phyloP scores from a whole-genome alignment of 805 yeast genomes.

The Schwanniomyces sp. region DNA sequence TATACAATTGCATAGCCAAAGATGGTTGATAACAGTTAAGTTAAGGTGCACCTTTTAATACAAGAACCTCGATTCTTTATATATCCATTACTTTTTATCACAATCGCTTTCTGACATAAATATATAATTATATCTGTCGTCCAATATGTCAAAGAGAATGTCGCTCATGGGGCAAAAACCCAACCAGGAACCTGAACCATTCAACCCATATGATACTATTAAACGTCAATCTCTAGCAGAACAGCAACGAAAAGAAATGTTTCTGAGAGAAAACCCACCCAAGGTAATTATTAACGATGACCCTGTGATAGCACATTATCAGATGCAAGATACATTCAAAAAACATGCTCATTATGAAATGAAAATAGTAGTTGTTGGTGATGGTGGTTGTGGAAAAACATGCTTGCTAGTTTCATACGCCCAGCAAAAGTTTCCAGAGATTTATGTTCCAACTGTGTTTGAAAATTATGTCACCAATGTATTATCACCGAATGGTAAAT shows the following conservation, averaged over 20 bases:
- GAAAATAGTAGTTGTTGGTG: constrained; percentile 83
- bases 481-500: constrained; percentile 73
- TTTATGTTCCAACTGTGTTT: constrained; percentile 80
- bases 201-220: constrained; percentile 27
- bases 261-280: constrained; percentile 19
- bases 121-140: not conserved
- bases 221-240: constrained; percentile 20
- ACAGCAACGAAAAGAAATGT: constrained; percentile 21
- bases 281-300: constrained; percentile 34
- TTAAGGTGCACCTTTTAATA: not conserved
- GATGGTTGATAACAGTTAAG: not conserved
- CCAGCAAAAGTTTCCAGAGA: constrained; percentile 66
- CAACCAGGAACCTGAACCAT: constrained; percentile 4
- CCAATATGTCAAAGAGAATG: constrained; percentile 8
- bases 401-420: constrained; percentile 69
- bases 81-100: not conserved
- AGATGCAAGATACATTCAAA: constrained; percentile 23
- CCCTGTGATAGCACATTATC: constrained; percentile 36
- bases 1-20: not conserved
- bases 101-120: not conserved
- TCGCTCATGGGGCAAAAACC: constrained; percentile 6
- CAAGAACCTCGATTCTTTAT: not conserved
- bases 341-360: constrained; percentile 22
- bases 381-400: constrained; percentile 91
- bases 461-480: constrained; percentile 72